phyloP scores from a whole-genome alignment of 2,329 filamentous ascomycete genomes.

The Aspergillus costaricaensis region DNA sequence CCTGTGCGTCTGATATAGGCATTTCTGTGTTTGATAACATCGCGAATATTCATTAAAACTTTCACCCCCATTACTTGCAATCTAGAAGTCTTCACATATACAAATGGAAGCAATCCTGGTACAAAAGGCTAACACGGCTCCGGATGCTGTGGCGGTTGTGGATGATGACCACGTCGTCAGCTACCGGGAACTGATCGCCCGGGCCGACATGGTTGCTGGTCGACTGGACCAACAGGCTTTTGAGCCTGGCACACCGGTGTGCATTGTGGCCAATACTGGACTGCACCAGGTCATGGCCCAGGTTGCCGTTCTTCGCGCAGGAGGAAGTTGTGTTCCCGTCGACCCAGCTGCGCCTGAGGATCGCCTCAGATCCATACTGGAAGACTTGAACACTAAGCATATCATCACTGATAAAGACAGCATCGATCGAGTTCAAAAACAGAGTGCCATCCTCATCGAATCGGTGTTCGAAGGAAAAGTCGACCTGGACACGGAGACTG shows the following conservation, averaged over 20 bases:
- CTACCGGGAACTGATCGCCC: neutral
- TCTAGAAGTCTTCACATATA: neutral
- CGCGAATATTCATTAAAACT: too few species aligned
- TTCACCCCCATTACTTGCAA: too few species aligned
- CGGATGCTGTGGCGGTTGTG: neutral
- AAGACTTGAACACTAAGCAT: neutral
- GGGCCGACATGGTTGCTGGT: neutral
- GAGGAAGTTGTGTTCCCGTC: neutral
- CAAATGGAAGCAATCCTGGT: neutral
- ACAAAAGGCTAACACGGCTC: neutral
- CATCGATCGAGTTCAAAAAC: neutral
- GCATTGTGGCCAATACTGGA: neutral
- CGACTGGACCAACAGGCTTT: too few species aligned
- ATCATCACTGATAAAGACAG: neutral
- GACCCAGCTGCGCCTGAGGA: neutral
- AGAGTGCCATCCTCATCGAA: too few species aligned
- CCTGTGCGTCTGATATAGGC: too few species aligned
- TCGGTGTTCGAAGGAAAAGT: neutral
- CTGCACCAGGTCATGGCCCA: neutral
- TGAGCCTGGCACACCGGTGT: neutral
- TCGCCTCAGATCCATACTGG: neutral
- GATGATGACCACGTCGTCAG: neutral
- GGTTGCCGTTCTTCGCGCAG: neutral
- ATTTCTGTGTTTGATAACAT: too few species aligned
- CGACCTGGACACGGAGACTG: neutral